These are phyloP conservation scores for Bisporella sp. DNA, from an alignment of 2,329 filamentous ascomycete genomes.

Conservation along the genomic window DNA sequence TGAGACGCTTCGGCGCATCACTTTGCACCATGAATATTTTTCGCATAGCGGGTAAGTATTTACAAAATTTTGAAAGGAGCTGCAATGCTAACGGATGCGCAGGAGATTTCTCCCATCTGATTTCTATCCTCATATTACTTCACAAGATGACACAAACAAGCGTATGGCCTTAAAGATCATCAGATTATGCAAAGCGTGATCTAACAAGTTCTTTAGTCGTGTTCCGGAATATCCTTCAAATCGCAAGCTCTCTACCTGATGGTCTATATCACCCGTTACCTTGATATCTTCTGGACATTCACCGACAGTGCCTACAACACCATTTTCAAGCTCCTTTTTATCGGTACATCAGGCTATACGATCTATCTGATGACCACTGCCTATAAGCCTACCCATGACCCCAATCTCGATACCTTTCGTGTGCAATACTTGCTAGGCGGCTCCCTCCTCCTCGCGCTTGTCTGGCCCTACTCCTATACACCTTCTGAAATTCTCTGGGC, in stretches of 20 bases:
- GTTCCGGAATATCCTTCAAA: conserved; percentile 96
- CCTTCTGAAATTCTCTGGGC: conserved; percentile 87
- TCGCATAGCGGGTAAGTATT: conserved; percentile 50
- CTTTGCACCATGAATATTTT: conserved; percentile 60
- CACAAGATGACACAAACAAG: conserved; percentile 95
- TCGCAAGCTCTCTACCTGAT: conserved; percentile 92
- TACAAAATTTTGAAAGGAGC: not conserved
- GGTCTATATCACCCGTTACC: conserved; percentile 89
- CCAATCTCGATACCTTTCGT: conserved; percentile 94
- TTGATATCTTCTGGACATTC: conserved; percentile 83
- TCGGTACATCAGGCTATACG: conserved; percentile 82
- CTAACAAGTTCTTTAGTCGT: conserved; percentile 57
- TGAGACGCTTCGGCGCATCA: conserved; percentile 12
- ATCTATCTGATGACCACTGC: conserved; percentile 97
- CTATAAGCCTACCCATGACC: conserved; percentile 96
- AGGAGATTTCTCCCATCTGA: conserved; percentile 94
- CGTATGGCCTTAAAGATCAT: conserved; percentile 43
- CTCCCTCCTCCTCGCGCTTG: conserved; percentile 67
- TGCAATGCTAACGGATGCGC: conserved; percentile 7
- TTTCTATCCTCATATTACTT: conserved; percentile 88
- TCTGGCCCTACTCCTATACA: conserved; percentile 82
- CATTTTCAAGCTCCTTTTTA: conserved; percentile 93
- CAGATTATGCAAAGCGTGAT: not conserved
- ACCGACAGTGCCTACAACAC: conserved; percentile 75
- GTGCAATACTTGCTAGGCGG: conserved; percentile 88